Percentiles rank a stretch among this genome's conserved stretches.
Evolutionary conservation across 768 basidiomycete genomes (phyloP).

Genomic region (Lactarius vividus): DNA sequence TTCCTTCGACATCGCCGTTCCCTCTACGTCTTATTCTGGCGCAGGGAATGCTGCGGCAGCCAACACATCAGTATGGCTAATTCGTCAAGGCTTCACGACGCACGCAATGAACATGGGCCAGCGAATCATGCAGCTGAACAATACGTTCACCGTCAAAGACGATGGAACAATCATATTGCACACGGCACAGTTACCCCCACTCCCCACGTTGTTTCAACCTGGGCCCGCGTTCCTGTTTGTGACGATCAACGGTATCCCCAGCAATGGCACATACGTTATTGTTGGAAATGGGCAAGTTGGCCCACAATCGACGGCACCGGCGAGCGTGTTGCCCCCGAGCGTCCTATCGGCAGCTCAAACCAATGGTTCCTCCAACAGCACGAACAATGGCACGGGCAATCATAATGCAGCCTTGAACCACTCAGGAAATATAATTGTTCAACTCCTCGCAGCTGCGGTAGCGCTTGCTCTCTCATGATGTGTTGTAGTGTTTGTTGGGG

Average conservation of each 20-base stretch:
- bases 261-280: constrained; percentile 70
- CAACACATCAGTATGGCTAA: constrained; percentile 70
- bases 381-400: not conserved
- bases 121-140: constrained; percentile 76
- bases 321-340: constrained; percentile 48
- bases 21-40: constrained; percentile 61
- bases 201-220: constrained; percentile 81
- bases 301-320: constrained; percentile 52
- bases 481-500: not conserved
- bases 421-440: not conserved
- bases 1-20: constrained; percentile 71
- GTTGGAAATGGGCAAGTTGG: constrained; percentile 78
- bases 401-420: not conserved
- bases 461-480: not conserved
- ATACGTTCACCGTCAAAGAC: constrained; percentile 72
- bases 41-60: constrained; percentile 65
- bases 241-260: constrained; percentile 79
- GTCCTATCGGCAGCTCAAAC: constrained; percentile 29
- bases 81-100: constrained; percentile 80
- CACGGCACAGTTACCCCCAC: constrained; percentile 78
- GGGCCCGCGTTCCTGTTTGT: constrained; percentile 85
- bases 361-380: not conserved
- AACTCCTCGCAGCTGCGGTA: not conserved
- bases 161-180: constrained; percentile 79
- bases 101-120: constrained; percentile 90